A percentile compares a stretch with the other conserved stretches of the same genome.
Conservation (phyloP, 108 stramenopile genomes). For the Discostella pseudostelligera region DNA sequence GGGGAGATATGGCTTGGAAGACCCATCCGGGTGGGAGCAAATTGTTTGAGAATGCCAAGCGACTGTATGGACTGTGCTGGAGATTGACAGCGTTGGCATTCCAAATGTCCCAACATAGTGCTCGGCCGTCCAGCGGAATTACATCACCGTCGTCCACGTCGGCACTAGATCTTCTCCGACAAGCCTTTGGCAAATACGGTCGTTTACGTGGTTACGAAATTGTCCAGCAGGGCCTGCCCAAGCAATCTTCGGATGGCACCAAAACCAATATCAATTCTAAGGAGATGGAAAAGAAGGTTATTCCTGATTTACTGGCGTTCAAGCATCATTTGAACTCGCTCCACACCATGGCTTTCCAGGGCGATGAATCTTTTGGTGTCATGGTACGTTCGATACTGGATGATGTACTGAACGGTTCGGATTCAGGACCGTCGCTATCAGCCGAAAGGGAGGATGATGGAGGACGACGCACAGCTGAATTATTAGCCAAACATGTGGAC, state of each 20-base stretch:
- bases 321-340: conserved; percentile 60
- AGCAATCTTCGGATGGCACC: conserved; percentile 1
- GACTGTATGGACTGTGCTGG: conserved; percentile 43
- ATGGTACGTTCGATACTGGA: conserved; percentile 85
- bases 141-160: conserved; percentile 13
- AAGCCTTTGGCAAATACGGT: conserved; percentile 43
- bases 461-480: conserved; percentile 76
- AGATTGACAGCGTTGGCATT: conserved; percentile 29
- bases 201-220: conserved; percentile 43
- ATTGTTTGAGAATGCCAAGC: conserved; percentile 38
- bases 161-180: conserved; percentile 29
- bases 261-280: conserved; percentile 24
- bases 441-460: conserved; percentile 31
- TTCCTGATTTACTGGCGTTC: conserved; percentile 63
- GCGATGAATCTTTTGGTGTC: conserved; percentile 61
- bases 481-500: conserved; percentile 89
- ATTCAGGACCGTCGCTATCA: conserved; percentile 16
- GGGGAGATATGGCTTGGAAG: conserved; percentile 13
- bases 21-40: conserved; percentile 7
- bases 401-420: conserved; percentile 68
- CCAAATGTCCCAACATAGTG: neutral
- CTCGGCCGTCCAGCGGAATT: neutral
- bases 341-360: conserved; percentile 57
- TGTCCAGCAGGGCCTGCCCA: conserved; percentile 31
- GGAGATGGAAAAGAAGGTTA: conserved; percentile 56